Percentiles rank a stretch among this genome's conserved stretches.
phyloP scores from a whole-genome alignment of 306 rosid genomes.

The Astragalus glycyphyllos region DNA sequence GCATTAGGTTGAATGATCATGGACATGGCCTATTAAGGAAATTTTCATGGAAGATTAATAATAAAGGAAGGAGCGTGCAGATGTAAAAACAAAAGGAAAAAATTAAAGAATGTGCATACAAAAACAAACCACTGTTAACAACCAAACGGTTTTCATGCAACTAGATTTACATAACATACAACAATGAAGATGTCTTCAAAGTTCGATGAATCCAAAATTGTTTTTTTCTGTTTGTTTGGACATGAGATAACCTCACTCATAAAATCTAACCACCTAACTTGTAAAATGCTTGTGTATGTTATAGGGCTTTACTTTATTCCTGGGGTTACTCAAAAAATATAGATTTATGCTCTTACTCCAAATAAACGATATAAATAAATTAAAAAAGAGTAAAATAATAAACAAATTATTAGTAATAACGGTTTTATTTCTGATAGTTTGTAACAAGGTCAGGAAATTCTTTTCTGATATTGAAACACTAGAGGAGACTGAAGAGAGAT shows the following conservation, averaged over 20 bases:
- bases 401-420: neutral
- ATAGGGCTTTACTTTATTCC: too few relatives aligned
- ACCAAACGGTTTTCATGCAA: slow-evolving; percentile 56
- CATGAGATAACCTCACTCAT: slow-evolving; percentile 31
- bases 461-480: slow-evolving; percentile 15
- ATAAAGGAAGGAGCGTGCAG: slow-evolving; percentile 24
- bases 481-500: too few relatives aligned
- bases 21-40: slow-evolving; percentile 11
- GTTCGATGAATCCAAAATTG: slow-evolving; percentile 45
- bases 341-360: neutral
- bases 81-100: slow-evolving; percentile 1
- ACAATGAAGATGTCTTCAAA: slow-evolving; percentile 52
- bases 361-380: neutral
- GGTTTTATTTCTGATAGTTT: slow-evolving; percentile 25
- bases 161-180: slow-evolving; percentile 40
- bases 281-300: neutral
- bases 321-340: too few relatives aligned
- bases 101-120: slow-evolving; percentile 12
- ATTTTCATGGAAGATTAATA: slow-evolving; percentile 7
- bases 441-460: slow-evolving; percentile 17
- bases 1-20: slow-evolving; percentile 22
- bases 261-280: slow-evolving; percentile 34
- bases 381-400: slow-evolving; percentile 10
- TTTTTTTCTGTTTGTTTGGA: slow-evolving; percentile 49
- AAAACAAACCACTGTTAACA: slow-evolving; percentile 41